phyloP scores from a whole-genome alignment of 257 asterid species.

The Phtheirospermum japonicum region DNA sequence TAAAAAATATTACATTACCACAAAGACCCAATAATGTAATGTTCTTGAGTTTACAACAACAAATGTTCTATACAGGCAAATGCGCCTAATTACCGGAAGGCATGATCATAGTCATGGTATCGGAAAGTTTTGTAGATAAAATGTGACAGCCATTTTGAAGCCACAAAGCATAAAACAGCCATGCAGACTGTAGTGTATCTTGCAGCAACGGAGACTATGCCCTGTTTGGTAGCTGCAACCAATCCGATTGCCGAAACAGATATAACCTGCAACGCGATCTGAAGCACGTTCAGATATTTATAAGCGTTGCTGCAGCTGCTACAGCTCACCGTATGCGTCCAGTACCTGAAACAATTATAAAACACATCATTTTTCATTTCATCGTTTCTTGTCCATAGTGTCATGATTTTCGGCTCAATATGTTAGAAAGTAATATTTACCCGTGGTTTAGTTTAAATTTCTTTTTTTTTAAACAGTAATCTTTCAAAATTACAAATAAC shows the following conservation, averaged over 20 bases:
- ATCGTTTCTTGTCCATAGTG: not conserved
- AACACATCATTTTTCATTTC: not conserved
- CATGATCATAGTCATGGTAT: slow-evolving; percentile 89
- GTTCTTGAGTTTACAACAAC: too few relatives aligned
- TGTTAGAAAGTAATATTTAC: too few relatives aligned
- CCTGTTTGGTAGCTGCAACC: slow-evolving; percentile 68
- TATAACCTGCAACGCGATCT: slow-evolving; percentile 53
- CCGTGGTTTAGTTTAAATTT: too few relatives aligned
- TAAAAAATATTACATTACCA: too few relatives aligned
- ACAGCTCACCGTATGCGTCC: slow-evolving; percentile 73
- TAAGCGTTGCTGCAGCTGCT: slow-evolving; percentile 62
- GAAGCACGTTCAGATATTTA: slow-evolving; percentile 46
- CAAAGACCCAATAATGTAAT: too few relatives aligned
- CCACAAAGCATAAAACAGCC: slow-evolving; percentile 65
- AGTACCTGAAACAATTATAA: slow-evolving; percentile 50
- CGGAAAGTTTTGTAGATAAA: slow-evolving; percentile 72
- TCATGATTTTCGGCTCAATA: too few relatives aligned
- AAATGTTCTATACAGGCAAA: slow-evolving; percentile 1
- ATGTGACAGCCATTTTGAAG: slow-evolving; percentile 74
- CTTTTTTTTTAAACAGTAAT: too few relatives aligned
- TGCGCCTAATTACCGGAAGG: slow-evolving; percentile 42
- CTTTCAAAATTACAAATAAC: too few relatives aligned
- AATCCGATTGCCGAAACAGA: slow-evolving; percentile 50
- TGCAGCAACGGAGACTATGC: slow-evolving; percentile 37
- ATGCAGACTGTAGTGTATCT: slow-evolving; percentile 43